phyloP scores from a whole-genome alignment of 495 filamentous ascomycete genomes.

The Neurospora cerealis region DNA sequence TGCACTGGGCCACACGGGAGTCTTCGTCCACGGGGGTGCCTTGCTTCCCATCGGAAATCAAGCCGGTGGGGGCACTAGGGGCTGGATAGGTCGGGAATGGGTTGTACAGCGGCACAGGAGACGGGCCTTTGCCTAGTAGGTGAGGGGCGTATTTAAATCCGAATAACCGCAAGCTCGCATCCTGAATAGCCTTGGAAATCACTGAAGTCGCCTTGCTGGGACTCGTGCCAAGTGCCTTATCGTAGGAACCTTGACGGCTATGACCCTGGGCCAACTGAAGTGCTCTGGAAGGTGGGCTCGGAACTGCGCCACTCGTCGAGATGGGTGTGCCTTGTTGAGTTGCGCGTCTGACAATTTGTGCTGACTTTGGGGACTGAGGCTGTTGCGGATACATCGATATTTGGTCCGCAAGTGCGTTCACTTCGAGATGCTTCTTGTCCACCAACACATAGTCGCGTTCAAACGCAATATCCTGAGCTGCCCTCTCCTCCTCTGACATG shows the following conservation, averaged over 20 bases:
- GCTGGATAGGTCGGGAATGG: slow-evolving; percentile 80
- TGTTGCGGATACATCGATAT: slow-evolving; percentile 65
- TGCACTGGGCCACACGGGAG: slow-evolving; percentile 58
- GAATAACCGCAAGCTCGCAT: slow-evolving; percentile 80
- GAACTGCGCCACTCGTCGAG: slow-evolving; percentile 47
- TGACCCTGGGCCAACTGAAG: slow-evolving; percentile 59
- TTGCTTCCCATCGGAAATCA: slow-evolving; percentile 59
- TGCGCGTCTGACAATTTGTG: slow-evolving; percentile 36
- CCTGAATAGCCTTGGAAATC: slow-evolving; percentile 88
- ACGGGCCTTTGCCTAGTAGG: slow-evolving; percentile 56
- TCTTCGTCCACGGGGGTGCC: slow-evolving; percentile 67
- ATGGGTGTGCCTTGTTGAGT: slow-evolving; percentile 58
- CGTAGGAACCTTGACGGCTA: slow-evolving; percentile 63
- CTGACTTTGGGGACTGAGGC: slow-evolving; percentile 32
- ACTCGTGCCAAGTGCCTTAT: slow-evolving; percentile 64
- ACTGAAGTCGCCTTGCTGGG: slow-evolving; percentile 76
- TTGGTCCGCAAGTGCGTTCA: slow-evolving; percentile 95
- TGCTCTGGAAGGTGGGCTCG: slow-evolving; percentile 47
- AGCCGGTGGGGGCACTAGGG: slow-evolving; percentile 37
- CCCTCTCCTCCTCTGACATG: slow-evolving; percentile 55
- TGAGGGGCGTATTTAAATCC: slow-evolving; percentile 61
- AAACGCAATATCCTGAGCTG: slow-evolving; percentile 79
- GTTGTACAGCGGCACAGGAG: slow-evolving; percentile 68
- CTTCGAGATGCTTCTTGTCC: slow-evolving; percentile 88
- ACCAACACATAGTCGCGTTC: slow-evolving; percentile 92